These are phyloP conservation scores for Clarkia xantiana DNA, from an alignment of 345 rosid species.

Conservation along the genomic window DNA sequence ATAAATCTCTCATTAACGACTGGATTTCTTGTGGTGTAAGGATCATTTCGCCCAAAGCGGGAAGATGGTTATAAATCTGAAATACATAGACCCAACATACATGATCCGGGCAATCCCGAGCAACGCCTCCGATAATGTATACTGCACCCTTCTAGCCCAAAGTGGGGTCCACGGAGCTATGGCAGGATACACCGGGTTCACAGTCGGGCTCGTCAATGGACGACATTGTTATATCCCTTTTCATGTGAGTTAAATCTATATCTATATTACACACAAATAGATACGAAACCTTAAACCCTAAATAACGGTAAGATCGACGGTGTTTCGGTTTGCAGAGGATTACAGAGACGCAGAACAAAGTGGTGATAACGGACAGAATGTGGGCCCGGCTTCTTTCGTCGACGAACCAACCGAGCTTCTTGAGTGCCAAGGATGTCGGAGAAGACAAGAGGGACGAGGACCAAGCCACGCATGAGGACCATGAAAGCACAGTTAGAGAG, in stretches of 20 bases:
- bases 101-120: conserved; percentile 64
- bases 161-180: conserved; percentile 62
- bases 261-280: neutral
- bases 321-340: conserved; percentile 22
- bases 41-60: conserved; percentile 27
- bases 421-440: conserved; percentile 17
- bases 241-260: conserved; percentile 23
- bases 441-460: conserved; percentile 10
- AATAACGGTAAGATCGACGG: too few species aligned
- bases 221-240: conserved; percentile 60
- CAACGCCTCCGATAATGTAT: conserved; percentile 62
- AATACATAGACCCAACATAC: conserved; percentile 64
- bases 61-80: conserved; percentile 42
- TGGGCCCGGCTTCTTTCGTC: conserved; percentile 73
- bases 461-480: neutral
- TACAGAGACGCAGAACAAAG: conserved; percentile 48
- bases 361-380: conserved; percentile 64
- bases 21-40: conserved; percentile 12
- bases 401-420: conserved; percentile 64
- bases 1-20: too few species aligned
- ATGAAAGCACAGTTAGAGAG: too few species aligned
- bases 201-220: conserved; percentile 49
- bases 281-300: too few species aligned
- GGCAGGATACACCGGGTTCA: conserved; percentile 69
- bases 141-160: conserved; percentile 65